These are phyloP conservation scores for Neonectria neomacrospora DNA, from an alignment of 2,329 filamentous ascomycete species.

Conservation along the genomic window DNA sequence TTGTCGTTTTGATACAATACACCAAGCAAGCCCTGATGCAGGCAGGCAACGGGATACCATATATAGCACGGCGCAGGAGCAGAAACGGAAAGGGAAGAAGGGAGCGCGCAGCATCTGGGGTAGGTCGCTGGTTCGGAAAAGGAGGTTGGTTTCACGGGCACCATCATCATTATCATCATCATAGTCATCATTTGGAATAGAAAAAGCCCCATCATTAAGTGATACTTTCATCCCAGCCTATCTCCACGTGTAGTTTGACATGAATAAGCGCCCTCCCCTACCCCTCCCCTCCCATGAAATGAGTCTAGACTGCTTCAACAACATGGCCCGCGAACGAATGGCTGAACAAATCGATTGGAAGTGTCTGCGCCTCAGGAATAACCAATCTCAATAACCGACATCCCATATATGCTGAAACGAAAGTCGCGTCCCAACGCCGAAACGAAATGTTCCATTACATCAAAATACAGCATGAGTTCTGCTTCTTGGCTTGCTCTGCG, in stretches of 20 bases:
- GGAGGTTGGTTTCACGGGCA: background rate
- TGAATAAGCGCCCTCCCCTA: slow-evolving; percentile 14
- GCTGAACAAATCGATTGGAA: slow-evolving; percentile 41
- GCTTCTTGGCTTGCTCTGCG: slow-evolving; percentile 77
- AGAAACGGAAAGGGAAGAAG: slow-evolving; percentile 30
- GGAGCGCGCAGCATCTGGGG: slow-evolving; percentile 23
- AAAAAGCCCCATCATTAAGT: slow-evolving; percentile 28
- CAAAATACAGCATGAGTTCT: slow-evolving; percentile 79
- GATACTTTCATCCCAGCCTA: slow-evolving; percentile 25
- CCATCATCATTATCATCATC: slow-evolving; percentile 11
- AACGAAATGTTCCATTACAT: slow-evolving; percentile 63
- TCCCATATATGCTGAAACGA: slow-evolving; percentile 46
- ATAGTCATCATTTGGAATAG: slow-evolving; percentile 32
- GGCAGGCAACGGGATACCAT: slow-evolving; percentile 36
- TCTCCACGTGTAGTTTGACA: slow-evolving; percentile 16
- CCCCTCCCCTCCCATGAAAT: slow-evolving; percentile 6
- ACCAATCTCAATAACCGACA: slow-evolving; percentile 48
- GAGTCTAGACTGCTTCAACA: slow-evolving; percentile 36
- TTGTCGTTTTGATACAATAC: slow-evolving; percentile 13
- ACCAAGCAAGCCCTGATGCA: slow-evolving; percentile 30
- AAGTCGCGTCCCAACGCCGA: slow-evolving; percentile 48
- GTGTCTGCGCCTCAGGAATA: slow-evolving; percentile 45
- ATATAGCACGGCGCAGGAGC: slow-evolving; percentile 41
- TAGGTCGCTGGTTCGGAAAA: slow-evolving; percentile 32
- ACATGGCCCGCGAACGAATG: slow-evolving; percentile 39